These are phyloP conservation scores for Ascoidea rubescens DNA, from an alignment of 805 yeast species.

Conservation along the genomic window DNA sequence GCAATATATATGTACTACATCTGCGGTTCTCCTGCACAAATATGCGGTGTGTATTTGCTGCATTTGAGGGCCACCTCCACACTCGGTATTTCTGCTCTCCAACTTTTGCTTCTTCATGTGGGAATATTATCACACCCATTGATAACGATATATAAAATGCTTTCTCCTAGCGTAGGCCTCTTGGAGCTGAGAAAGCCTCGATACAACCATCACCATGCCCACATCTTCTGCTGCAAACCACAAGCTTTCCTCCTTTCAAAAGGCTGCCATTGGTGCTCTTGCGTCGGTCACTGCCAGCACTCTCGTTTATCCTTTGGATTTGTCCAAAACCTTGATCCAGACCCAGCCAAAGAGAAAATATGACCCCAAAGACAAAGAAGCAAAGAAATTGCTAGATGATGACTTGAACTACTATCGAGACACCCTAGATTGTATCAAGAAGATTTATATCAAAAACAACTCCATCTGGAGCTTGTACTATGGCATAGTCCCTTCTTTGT, in stretches of 20 bases:
- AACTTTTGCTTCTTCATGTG: too few species aligned
- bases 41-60: too few species aligned
- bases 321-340: constrained; percentile 65
- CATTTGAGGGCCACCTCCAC: too few species aligned
- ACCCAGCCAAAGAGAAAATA: constrained; percentile 31
- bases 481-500: constrained; percentile 52
- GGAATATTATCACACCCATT: too few species aligned
- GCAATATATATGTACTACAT: too few species aligned
- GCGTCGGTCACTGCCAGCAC: constrained; percentile 74
- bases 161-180: too few species aligned
- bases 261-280: constrained; percentile 70
- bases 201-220: background rate
- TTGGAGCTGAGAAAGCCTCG: background rate
- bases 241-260: constrained; percentile 48
- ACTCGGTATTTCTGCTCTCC: too few species aligned
- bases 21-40: too few species aligned
- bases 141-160: too few species aligned
- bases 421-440: constrained; percentile 46
- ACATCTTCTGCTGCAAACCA: background rate
- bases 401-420: constrained; percentile 30
- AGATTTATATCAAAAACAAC: constrained; percentile 36
- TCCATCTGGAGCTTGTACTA: constrained; percentile 62
- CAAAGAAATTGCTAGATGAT: constrained; percentile 6
- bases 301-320: constrained; percentile 68
- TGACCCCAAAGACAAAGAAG: constrained; percentile 3